Base-by-base conservation (phyloP, 176 grass and related monocot genomes). In the Avena eriantha region DNA sequence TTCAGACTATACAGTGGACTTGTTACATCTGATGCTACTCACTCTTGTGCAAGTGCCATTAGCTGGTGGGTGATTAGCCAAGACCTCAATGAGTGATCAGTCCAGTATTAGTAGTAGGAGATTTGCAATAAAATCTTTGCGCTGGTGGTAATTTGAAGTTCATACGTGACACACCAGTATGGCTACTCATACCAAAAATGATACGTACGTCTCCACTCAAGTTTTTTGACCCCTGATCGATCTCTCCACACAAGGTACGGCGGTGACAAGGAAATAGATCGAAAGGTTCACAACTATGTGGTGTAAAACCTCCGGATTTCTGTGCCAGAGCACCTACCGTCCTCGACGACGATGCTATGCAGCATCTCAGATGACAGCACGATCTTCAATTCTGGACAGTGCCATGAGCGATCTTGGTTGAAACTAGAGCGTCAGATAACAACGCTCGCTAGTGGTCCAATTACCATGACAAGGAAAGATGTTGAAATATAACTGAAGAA, bases 401-500 rank as follows among this genome's bases (percentile, higher is more conserved):
- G 54, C 16, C n/a, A 35, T 13, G 54, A 79, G 65, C 24, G 80
- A 78, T 29, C 51, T 1, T 19, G 19, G 58, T 57, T 83, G 74
- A 75, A 87, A 64, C 8, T 14, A 45, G 39, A 74, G 22, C 29
- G 29, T 1, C 4, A 67, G 58, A 65, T 26, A 39, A 23, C 65
- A 26, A 57, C 65, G 18, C 31, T 24, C 65, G 18, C 31, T 34
- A 67, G 55, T 79, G 46, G 65, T 11, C 48, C 23, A 64, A 2
- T 64, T 15, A 24, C 24, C 60, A 15, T 11, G 59, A 63, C 3
- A 21, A 57, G 9, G 19, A 66, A n/a, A 43, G 18, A 18, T 53
- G 19, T 86, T 78, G 70, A 64, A 66, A 83, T 26, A 54, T 77
- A 6, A 45, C 22, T 57, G 55, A 57, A 54, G 51, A 18, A 54